A percentile compares a stretch with the other conserved stretches of the same genome.
These are phyloP conservation scores for Plenodomus tracheiphilus DNA, from an alignment of 2,329 filamentous ascomycete species.

Conservation along the genomic window DNA sequence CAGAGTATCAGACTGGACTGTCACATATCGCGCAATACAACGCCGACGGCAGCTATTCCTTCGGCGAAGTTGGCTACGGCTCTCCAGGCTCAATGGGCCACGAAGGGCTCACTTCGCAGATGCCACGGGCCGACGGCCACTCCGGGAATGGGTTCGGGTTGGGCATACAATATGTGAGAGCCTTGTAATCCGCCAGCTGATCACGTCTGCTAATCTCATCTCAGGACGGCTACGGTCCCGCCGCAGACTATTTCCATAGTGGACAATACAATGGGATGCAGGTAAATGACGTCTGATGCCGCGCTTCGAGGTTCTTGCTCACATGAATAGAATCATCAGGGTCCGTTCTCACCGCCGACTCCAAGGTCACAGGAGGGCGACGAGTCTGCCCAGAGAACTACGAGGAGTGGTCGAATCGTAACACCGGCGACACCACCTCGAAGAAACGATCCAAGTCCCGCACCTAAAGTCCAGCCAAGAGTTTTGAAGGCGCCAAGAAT, in stretches of 20 bases:
- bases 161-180: conserved; percentile 40
- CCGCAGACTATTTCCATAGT: conserved; percentile 31
- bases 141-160: conserved; percentile 26
- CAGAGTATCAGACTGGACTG: conserved; percentile 43
- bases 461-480: conserved; percentile 20
- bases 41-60: conserved; percentile 42
- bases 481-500: conserved; percentile 32
- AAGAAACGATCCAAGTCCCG: conserved; percentile 23
- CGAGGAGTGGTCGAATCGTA: conserved; percentile 41
- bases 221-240: conserved; percentile 39
- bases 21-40: conserved; percentile 51
- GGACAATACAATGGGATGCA: conserved; percentile 27
- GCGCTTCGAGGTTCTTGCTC: conserved; percentile 12
- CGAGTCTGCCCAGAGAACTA: conserved; percentile 44
- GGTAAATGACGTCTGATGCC: conserved; percentile 19
- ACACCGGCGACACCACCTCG: conserved; percentile 30
- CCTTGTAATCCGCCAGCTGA: neutral
- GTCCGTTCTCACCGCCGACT: conserved; percentile 46
- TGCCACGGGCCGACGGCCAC: conserved; percentile 31
- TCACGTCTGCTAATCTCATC: conserved; percentile 21
- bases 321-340: conserved; percentile 30
- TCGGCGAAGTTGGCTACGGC: conserved; percentile 38
- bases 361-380: conserved; percentile 48
- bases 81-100: conserved; percentile 33
- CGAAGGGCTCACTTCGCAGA: conserved; percentile 31